Percentiles rank a stretch among this genome's conserved stretches.
These are phyloP conservation scores for Fallopia convolvulus DNA, from an alignment of 148 eudicot genomes.

Conservation along the genomic window DNA sequence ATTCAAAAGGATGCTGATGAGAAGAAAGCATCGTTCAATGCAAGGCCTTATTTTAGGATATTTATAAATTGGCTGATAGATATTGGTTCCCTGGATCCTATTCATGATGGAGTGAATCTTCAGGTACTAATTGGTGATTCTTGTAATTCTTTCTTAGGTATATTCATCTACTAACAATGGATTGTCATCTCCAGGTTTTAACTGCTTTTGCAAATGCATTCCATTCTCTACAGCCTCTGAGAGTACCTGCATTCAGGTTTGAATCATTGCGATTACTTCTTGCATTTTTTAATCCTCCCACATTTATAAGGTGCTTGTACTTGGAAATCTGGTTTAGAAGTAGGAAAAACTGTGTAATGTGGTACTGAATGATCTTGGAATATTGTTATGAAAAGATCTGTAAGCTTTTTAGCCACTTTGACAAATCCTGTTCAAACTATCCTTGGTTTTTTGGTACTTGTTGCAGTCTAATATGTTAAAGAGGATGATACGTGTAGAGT, in stretches of 20 bases:
- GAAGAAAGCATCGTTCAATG: conserved; percentile 65
- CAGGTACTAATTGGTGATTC: conserved; percentile 41
- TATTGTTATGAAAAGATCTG: background rate
- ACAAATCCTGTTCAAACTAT: background rate
- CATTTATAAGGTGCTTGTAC: background rate
- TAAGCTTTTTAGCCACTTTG: background rate
- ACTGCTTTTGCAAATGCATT: conserved; percentile 88
- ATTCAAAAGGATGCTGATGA: conserved; percentile 87
- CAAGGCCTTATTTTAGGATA: conserved; percentile 91
- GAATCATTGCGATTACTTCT: background rate
- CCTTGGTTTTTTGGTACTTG: background rate
- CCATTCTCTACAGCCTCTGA: conserved; percentile 84
- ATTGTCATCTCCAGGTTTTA: conserved; percentile 47
- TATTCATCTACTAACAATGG: conserved; percentile 9
- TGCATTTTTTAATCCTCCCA: background rate
- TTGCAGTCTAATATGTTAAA: background rate
- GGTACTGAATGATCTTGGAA: background rate
- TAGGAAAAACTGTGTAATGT: background rate
- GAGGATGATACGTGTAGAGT: background rate
- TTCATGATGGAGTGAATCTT: conserved; percentile 73
- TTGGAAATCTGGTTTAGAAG: background rate
- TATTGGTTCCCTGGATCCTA: conserved; percentile 66
- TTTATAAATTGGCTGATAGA: conserved; percentile 78
- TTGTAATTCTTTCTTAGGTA: background rate
- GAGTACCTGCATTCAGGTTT: conserved; percentile 87